Percentiles rank a stretch among this genome's conserved stretches.
Evolutionary conservation across 768 basidiomycete species (phyloP).

Genomic region (Macrolepiota fuliginosa): DNA sequence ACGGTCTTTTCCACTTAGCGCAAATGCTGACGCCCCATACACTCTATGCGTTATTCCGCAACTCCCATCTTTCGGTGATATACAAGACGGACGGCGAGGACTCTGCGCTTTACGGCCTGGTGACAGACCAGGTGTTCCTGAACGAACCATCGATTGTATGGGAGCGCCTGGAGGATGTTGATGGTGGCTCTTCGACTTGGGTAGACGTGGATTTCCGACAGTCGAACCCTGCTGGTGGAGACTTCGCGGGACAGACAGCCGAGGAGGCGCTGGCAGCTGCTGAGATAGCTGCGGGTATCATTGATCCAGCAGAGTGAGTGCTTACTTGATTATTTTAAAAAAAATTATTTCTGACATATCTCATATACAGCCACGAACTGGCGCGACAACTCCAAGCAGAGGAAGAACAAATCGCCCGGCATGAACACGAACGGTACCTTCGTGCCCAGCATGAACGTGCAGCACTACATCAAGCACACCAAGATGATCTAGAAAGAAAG

Average conservation of each 20-base stretch:
- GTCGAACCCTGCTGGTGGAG: constrained; percentile 72
- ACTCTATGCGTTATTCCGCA: constrained; percentile 87
- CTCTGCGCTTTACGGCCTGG: constrained; percentile 72
- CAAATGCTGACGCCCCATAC: constrained; percentile 50
- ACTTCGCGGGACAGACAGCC: constrained; percentile 72
- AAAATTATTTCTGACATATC: constrained; percentile 6
- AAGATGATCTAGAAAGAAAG: constrained; percentile 23
- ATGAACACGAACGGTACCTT: constrained; percentile 30
- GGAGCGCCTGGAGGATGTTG: constrained; percentile 89
- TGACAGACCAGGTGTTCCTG: constrained; percentile 81
- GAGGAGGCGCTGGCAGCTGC: constrained; percentile 54
- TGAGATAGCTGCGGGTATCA: constrained; percentile 36
- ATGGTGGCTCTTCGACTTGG: constrained; percentile 74
- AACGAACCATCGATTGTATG: constrained; percentile 80
- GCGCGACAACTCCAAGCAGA: constrained; percentile 79
- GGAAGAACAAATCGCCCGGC: constrained; percentile 59
- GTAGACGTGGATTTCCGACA: constrained; percentile 69
- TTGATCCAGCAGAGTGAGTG: constrained; percentile 63
- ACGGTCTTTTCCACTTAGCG: constrained; percentile 81
- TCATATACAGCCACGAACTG: constrained; percentile 50
- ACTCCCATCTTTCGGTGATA: constrained; percentile 85
- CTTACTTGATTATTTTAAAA: neutral
- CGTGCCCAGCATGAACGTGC: constrained; percentile 27
- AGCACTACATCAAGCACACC: constrained; percentile 22
- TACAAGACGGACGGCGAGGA: constrained; percentile 46